phyloP scores from a whole-genome alignment of 306 rosid genomes.

The Rosa chinensis region DNA sequence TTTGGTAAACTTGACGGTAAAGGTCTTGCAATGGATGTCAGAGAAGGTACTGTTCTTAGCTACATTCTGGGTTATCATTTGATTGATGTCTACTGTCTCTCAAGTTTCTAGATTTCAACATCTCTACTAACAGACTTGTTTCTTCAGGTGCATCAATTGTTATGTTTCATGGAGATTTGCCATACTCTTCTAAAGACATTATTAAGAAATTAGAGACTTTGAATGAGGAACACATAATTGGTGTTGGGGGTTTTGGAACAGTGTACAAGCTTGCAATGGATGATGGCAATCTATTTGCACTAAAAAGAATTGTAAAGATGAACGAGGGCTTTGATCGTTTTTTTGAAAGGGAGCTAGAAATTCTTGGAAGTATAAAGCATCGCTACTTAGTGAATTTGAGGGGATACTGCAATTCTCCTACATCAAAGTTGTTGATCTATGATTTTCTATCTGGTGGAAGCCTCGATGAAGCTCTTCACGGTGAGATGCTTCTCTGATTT shows the following conservation, averaged over 20 bases:
- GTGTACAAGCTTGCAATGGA: slow-evolving; percentile 99
- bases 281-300: slow-evolving; percentile 91
- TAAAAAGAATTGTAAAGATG: slow-evolving; percentile 84
- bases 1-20: slow-evolving; percentile 74
- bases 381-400: slow-evolving; percentile 95
- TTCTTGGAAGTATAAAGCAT: slow-evolving; percentile 97
- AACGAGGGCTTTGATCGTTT: slow-evolving; percentile 95
- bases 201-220: slow-evolving; percentile 90
- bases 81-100: neutral
- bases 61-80: slow-evolving; percentile 28
- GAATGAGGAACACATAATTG: slow-evolving; percentile 89
- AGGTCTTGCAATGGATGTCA: slow-evolving; percentile 73
- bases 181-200: slow-evolving; percentile 96
- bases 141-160: slow-evolving; percentile 85
- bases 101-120: slow-evolving; percentile 26
- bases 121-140: slow-evolving; percentile 32
- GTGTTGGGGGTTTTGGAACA: slow-evolving; percentile 90
- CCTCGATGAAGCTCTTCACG: slow-evolving; percentile 96
- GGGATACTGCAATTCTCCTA: slow-evolving; percentile 97
- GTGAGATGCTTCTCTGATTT: slow-evolving; percentile 43
- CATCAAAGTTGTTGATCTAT: slow-evolving; percentile 90
- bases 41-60: slow-evolving; percentile 67
- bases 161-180: slow-evolving; percentile 98
- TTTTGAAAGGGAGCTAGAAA: slow-evolving; percentile 97
- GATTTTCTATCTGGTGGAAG: slow-evolving; percentile 95